A percentile compares a stretch with the other conserved stretches of the same genome.
Conservation (phyloP, 2,329 filamentous ascomycete genomes). For the Aspergillus glaucus region DNA sequence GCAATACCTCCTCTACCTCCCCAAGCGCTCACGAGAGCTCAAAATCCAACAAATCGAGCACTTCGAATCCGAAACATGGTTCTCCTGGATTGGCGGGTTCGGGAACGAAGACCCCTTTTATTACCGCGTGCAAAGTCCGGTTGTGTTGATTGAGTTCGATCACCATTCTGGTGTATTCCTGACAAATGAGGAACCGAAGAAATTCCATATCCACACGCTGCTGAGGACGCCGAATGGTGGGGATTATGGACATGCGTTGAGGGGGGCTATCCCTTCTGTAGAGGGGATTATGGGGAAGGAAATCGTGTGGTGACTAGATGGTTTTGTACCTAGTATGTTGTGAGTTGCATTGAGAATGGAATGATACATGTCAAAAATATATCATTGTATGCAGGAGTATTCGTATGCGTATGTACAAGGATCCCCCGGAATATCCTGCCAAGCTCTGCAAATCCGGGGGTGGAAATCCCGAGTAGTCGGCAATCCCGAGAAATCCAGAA, state of each 20-base stretch:
- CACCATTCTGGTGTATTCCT: conserved; percentile 75
- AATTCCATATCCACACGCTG: conserved; percentile 74
- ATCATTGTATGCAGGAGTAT: not conserved
- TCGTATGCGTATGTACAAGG: not conserved
- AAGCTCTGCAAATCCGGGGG: not conserved
- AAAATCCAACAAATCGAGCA: conserved; percentile 50
- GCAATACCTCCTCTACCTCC: conserved; percentile 65
- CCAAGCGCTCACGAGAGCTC: conserved; percentile 47
- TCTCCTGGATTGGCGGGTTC: conserved; percentile 67
- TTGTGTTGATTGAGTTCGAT: conserved; percentile 70
- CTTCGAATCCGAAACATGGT: conserved; percentile 66
- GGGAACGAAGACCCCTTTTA: conserved; percentile 66
- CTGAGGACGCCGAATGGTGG: conserved; percentile 66
- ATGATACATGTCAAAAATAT: no score
- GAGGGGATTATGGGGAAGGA: conserved; percentile 33
- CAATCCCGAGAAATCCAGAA: conserved; percentile 4
- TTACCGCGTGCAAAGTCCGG: conserved; percentile 69
- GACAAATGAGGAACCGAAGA: conserved; percentile 64
- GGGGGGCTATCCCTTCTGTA: conserved; percentile 28
- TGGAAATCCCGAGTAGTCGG: conserved; percentile 8
- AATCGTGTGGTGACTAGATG: conserved; percentile 23
- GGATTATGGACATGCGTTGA: conserved; percentile 62
- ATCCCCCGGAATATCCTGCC: not conserved
- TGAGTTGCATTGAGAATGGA: not conserved
- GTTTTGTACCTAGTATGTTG: not conserved